Evolutionary conservation across 352 stramenopile genomes (phyloP).

Genomic region (Phytophthora tubulina): DNA sequence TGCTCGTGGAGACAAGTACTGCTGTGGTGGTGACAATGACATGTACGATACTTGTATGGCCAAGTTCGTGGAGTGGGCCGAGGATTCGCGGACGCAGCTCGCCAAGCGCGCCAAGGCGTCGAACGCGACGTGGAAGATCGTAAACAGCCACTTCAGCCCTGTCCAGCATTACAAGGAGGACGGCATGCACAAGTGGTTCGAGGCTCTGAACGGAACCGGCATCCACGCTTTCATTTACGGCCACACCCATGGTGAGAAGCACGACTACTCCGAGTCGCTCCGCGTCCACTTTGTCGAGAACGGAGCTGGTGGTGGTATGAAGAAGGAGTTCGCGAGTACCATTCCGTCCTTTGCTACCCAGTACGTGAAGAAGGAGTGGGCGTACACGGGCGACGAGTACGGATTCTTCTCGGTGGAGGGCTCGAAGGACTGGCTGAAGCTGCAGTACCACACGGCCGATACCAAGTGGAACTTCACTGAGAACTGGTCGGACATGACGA

Average conservation of each 20-base stretch:
- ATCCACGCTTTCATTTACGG: constrained; percentile 24
- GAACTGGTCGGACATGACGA: constrained; percentile 10
- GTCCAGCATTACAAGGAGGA: constrained; percentile 16
- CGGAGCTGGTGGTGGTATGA: constrained; percentile 25
- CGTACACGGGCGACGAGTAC: constrained; percentile 23
- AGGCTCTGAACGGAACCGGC: constrained; percentile 11
- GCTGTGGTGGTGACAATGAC: constrained; percentile 15
- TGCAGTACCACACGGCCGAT: constrained; percentile 30
- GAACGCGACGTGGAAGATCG: constrained; percentile 16
- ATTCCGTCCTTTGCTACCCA: constrained; percentile 15
- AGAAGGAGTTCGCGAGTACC: constrained; percentile 22
- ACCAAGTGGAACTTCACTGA: constrained; percentile 22
- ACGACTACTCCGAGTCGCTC: constrained; percentile 28
- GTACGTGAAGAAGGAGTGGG: constrained; percentile 20
- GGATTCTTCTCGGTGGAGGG: constrained; percentile 26
- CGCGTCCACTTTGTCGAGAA: constrained; percentile 32
- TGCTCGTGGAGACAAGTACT: constrained; percentile 16
- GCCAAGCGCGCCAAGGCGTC: constrained; percentile 3
- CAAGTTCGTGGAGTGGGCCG: constrained; percentile 21
- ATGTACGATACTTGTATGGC: constrained; percentile 15
- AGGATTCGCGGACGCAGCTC: constrained; percentile 12
- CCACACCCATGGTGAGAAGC: constrained; percentile 15
- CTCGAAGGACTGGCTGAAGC: constrained; percentile 29
- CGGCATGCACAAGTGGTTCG: constrained; percentile 33
- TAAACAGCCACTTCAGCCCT: constrained; percentile 3